phyloP scores from a whole-genome alignment of 2,329 filamentous ascomycete genomes.

The Colletotrichum scovillei region DNA sequence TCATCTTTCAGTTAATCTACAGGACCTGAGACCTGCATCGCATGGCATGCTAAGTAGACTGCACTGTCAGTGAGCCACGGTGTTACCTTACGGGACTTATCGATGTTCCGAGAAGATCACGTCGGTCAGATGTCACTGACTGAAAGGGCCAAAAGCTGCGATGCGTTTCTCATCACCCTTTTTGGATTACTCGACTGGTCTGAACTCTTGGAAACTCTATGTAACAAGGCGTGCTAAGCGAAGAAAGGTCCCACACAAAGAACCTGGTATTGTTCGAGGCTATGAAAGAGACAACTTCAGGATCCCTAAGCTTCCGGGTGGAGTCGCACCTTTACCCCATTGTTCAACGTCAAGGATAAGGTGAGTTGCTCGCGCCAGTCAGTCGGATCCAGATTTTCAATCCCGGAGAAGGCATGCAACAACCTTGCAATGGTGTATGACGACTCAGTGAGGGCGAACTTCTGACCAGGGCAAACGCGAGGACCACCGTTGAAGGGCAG shows the following conservation, averaged over 20 bases:
- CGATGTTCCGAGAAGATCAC: neutral
- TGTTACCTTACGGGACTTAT: neutral
- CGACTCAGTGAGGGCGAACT: conserved; percentile 40
- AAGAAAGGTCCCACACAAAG: neutral
- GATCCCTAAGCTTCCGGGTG: conserved; percentile 7
- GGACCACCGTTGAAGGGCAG: conserved; percentile 52
- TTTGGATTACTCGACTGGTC: neutral
- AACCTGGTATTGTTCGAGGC: neutral
- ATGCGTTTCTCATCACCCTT: neutral
- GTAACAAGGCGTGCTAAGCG: neutral
- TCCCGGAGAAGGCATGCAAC: conserved; percentile 38
- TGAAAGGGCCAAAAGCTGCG: neutral
- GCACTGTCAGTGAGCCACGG: neutral
- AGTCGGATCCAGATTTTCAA: conserved; percentile 20
- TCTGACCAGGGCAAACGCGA: conserved; percentile 43
- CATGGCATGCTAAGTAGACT: neutral
- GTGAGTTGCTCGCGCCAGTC: conserved; percentile 30
- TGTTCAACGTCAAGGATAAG: conserved; percentile 26
- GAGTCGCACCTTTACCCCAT: conserved; percentile 24
- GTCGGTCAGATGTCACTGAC: neutral
- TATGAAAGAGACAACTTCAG: neutral
- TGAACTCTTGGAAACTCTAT: neutral
- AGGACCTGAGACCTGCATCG: neutral
- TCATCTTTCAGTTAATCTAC: neutral
- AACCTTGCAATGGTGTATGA: conserved; percentile 41